Evolutionary conservation across 352 stramenopile genomes (phyloP).

Genomic region (Globisporangium barbulae): DNA sequence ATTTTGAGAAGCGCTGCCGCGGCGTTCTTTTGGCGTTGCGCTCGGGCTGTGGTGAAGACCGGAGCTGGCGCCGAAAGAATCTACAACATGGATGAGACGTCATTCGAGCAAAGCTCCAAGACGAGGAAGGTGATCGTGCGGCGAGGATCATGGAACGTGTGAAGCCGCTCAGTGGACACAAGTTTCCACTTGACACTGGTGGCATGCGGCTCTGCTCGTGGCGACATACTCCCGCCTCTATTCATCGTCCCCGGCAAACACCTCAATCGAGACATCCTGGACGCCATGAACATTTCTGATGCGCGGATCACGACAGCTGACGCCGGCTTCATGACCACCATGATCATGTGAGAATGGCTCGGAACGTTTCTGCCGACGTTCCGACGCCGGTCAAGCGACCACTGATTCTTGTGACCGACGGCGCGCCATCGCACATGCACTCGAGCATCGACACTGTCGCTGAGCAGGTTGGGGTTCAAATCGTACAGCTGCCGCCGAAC

Average conservation of each 20-base stretch:
- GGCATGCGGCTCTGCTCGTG: slow-evolving; percentile 2
- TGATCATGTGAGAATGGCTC: slow-evolving; percentile 11
- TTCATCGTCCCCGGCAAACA: too few species aligned
- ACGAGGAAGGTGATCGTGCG: too few species aligned
- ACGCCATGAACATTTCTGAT: too few species aligned
- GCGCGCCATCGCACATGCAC: too few species aligned
- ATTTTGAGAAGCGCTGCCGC: too few species aligned
- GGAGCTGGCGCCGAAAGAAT: background rate
- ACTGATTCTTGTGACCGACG: background rate
- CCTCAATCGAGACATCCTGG: too few species aligned
- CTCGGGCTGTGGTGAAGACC: slow-evolving; percentile 9
- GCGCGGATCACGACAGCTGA: too few species aligned
- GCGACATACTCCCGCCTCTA: background rate
- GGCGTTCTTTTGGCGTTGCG: slow-evolving; percentile 6
- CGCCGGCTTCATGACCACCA: slow-evolving; percentile 7
- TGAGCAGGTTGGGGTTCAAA: too few species aligned
- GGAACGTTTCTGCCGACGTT: background rate
- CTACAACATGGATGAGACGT: slow-evolving; percentile 5
- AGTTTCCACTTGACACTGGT: slow-evolving; percentile 16
- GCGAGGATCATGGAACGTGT: slow-evolving; percentile 9
- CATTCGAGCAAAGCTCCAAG: too few species aligned
- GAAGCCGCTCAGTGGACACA: slow-evolving; percentile 9
- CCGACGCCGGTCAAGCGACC: background rate
- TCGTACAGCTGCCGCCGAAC: background rate
- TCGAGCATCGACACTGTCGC: background rate